Conservation (phyloP, 2,329 filamentous ascomycete species). For the Apiospora saccharicola region DNA sequence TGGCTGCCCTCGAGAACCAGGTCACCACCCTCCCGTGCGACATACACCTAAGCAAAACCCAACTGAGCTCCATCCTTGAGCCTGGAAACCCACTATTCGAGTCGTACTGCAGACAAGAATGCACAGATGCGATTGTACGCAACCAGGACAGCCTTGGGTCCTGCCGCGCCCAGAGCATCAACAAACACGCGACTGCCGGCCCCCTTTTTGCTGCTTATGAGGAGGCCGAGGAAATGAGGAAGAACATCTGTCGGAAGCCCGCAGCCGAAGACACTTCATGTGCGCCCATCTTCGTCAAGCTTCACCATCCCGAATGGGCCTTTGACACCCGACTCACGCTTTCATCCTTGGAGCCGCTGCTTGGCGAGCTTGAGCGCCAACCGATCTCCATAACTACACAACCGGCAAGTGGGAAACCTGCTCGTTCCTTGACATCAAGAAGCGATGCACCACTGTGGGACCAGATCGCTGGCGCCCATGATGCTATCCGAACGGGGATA, state of each 20-base stretch:
- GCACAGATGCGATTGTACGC: background rate
- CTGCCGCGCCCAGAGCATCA: background rate
- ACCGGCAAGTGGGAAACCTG: background rate
- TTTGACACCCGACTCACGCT: background rate
- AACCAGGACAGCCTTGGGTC: background rate
- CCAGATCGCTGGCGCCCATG: background rate
- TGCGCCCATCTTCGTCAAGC: constrained; percentile 8
- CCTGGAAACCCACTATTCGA: constrained; percentile 5
- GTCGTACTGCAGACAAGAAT: constrained; percentile 1
- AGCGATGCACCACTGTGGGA: background rate
- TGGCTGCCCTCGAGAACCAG: background rate
- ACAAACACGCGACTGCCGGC: background rate
- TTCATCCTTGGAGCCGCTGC: constrained; percentile 1
- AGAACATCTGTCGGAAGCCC: background rate
- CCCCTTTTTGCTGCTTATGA: constrained; percentile 7
- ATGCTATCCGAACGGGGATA: background rate
- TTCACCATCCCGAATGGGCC: constrained; percentile 9
- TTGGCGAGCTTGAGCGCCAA: constrained; percentile 8
- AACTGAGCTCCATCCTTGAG: background rate
- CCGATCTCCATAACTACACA: background rate
- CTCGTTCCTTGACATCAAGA: background rate
- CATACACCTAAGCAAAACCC: background rate
- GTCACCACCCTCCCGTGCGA: constrained; percentile 4
- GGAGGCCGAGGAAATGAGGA: constrained; percentile 6
- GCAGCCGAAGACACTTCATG: background rate